Evolutionary conservation across 2,329 filamentous ascomycete genomes (phyloP), one percentile per base, ranked within the genome.

Genomic region (Ophiocordyceps australis): DNA sequence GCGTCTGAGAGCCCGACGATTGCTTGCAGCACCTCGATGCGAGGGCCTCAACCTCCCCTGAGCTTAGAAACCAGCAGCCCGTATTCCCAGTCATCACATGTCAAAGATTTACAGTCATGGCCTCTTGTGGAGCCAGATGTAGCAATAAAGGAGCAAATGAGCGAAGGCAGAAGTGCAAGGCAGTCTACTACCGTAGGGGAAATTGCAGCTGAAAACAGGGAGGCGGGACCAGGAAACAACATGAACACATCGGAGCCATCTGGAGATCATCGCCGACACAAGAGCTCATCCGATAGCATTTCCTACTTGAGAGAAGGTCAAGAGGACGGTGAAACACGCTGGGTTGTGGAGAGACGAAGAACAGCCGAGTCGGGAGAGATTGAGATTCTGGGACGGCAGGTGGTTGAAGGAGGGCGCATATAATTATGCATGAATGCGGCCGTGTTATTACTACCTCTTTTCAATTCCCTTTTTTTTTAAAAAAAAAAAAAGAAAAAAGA

Each of bases 291-390:
- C 2, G 75, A 79, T 35, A 77, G 72, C 33, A 69, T 82, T 18
- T 74, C 73, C 6, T 82, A 82, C 43, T 62, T 62, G 24, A 68
- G 74, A 32, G 70, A 75, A 39, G n/a, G n/a, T n/a, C 67, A 72
- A 23, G 57, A 65, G 3, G 59, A 59, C 7, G 64, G 61, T 2
- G 63, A 65, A 34, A 62, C 59, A 28, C 52, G 72, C 23, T 81
- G 75, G 76, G 65, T 81, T 7, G 52, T 81, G 36, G 76, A 82
- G 46, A 52, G 74, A 19, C 57, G 74, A 27, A 54, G 75, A 19
- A 76, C 71, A 3, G 68, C 58, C 1, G 74, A 79, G 38, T 62
- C 55, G 30, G 74, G 74, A 1, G 61, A 75, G 43, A 47, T 74
- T 27, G 69, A 76, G 40, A 46, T 78, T n/a, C 46, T 77, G 4